Percentiles rank a stretch among this genome's conserved stretches.
These are phyloP conservation scores for Colletotrichum sublineola DNA, from an alignment of 2,329 filamentous ascomycete genomes.

Conservation along the genomic window DNA sequence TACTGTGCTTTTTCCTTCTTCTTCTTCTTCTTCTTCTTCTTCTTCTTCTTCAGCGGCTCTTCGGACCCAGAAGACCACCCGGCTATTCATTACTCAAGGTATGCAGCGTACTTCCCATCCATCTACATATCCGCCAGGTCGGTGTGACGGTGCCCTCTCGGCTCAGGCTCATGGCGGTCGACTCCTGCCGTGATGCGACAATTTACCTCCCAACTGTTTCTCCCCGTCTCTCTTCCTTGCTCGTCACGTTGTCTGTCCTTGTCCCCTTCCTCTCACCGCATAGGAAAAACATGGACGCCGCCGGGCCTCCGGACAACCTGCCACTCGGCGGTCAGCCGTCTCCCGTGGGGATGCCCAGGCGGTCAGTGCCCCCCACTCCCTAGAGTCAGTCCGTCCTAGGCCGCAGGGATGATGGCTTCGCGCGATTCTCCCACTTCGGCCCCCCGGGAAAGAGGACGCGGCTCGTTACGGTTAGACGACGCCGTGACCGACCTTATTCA, in stretches of 20 bases:
- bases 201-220: background rate
- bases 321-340: conserved; percentile 19
- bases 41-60: too few relatives aligned
- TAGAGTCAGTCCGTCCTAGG: conserved; percentile 19
- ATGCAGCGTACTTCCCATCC: background rate
- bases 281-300: conserved; percentile 18
- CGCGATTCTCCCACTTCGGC: too few relatives aligned
- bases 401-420: conserved; percentile 35
- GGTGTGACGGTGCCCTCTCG: conserved; percentile 2
- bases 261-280: conserved; percentile 12
- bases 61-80: too few relatives aligned
- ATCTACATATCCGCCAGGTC: background rate
- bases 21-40: too few relatives aligned
- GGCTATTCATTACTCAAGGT: too few relatives aligned
- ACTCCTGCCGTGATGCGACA: background rate
- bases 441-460: too few relatives aligned
- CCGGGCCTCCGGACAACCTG: conserved; percentile 20
- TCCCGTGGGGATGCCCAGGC: conserved; percentile 25
- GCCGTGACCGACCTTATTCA: too few relatives aligned
- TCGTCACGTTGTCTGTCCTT: background rate
- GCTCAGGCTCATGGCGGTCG: background rate
- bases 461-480: too few relatives aligned
- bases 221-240: background rate
- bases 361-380: conserved; percentile 29
- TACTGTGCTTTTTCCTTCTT: too few relatives aligned